A percentile compares a stretch with the other conserved stretches of the same genome.
Evolutionary conservation across 441 rosid genomes (phyloP).

Genomic region (Gossypium gossypioides): DNA sequence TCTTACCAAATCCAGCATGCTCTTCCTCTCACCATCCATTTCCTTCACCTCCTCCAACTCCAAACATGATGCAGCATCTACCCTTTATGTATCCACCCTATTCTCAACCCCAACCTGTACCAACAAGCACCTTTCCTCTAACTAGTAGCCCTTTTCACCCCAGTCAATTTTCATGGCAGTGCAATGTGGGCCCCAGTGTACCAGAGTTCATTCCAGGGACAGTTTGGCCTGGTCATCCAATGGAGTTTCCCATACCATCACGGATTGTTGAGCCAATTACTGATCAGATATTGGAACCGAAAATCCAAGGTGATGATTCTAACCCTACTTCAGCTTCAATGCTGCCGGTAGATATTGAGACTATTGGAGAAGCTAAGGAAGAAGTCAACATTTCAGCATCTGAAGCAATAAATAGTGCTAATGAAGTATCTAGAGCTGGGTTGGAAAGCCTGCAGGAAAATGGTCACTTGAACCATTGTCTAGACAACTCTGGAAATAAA

Average conservation of each 20-base stretch:
- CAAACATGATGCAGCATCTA: constrained; percentile 80
- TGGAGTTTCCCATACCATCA: constrained; percentile 60
- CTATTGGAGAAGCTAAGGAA: constrained; percentile 29
- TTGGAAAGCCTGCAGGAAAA: constrained; percentile 30
- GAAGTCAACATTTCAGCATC: constrained; percentile 33
- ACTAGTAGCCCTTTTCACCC: constrained; percentile 72
- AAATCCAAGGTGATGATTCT: constrained; percentile 23
- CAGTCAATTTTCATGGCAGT: constrained; percentile 86
- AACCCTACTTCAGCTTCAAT: constrained; percentile 31
- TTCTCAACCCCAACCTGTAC: constrained; percentile 55
- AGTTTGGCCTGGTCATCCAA: constrained; percentile 67
- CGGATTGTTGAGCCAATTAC: constrained; percentile 58
- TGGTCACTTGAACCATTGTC: constrained; percentile 25
- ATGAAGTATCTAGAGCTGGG: constrained; percentile 24
- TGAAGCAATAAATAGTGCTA: constrained; percentile 23
- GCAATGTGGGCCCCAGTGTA: constrained; percentile 45
- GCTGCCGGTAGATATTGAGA: constrained; percentile 51
- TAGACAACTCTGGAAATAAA: constrained; percentile 22
- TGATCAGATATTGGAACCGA: constrained; percentile 39
- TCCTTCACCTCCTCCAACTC: constrained; percentile 85
- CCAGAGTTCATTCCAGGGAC: constrained; percentile 64
- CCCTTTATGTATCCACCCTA: constrained; percentile 80
- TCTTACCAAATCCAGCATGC: constrained; percentile 42
- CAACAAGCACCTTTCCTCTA: constrained; percentile 67
- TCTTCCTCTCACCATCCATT: constrained; percentile 56